Evolutionary conservation across 2,329 filamentous ascomycete genomes (phyloP).

Genomic region (Botrytis elliptica): DNA sequence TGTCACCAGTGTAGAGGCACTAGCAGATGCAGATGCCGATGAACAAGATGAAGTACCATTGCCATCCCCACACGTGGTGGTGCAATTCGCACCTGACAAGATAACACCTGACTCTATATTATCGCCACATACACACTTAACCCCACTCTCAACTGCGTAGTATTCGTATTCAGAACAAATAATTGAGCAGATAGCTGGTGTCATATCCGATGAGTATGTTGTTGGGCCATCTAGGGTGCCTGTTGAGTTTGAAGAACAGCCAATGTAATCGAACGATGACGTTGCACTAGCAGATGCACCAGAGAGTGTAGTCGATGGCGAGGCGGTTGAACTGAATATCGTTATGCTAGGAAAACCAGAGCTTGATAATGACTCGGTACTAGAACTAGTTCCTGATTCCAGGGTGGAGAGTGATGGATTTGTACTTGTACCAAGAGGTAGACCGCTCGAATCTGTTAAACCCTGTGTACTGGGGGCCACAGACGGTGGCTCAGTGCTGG

Average conservation of each 20-base stretch:
- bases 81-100: slow-evolving; percentile 7
- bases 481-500: neutral
- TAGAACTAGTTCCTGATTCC: neutral
- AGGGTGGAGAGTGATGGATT: neutral
- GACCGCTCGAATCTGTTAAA: neutral
- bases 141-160: slow-evolving; percentile 13
- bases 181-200: slow-evolving; percentile 1
- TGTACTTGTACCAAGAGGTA: slow-evolving; percentile 4
- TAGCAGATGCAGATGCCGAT: neutral
- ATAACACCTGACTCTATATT: neutral
- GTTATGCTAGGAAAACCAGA: neutral
- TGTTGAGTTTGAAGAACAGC: slow-evolving; percentile 15
- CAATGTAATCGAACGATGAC: slow-evolving; percentile 9
- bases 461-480: neutral
- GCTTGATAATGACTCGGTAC: neutral
- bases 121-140: slow-evolving; percentile 18
- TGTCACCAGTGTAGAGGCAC: slow-evolving; percentile 11
- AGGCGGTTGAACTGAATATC: neutral
- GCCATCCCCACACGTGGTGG: slow-evolving; percentile 15
- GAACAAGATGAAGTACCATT: slow-evolving; percentile 12
- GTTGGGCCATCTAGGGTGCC: slow-evolving; percentile 14
- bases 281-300: slow-evolving; percentile 2
- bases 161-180: slow-evolving; percentile 15
- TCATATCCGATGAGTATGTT: slow-evolving; percentile 8
- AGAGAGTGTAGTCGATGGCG: neutral